Evolutionary conservation across 192 early-diverging fungal genomes (phyloP).

Genomic region (Backusella luteola): DNA sequence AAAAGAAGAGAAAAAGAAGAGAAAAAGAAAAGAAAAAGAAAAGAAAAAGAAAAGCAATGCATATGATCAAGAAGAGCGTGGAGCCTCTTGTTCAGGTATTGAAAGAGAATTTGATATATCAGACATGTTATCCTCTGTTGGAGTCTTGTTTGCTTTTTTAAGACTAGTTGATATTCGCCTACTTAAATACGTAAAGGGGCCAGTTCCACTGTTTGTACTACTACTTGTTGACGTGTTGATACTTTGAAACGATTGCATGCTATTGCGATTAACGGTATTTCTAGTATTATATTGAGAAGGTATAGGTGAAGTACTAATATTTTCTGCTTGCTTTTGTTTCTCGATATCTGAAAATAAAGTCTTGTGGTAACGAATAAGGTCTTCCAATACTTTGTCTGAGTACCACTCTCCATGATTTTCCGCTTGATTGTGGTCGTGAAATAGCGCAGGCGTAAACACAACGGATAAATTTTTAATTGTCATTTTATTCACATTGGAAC

Average conservation of each 20-base stretch:
- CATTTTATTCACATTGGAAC: conserved; percentile 67
- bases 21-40: no score
- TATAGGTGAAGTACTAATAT: background rate
- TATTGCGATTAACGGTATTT: background rate
- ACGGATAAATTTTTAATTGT: conserved; percentile 57
- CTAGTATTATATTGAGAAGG: background rate
- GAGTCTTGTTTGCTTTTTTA: background rate
- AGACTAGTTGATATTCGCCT: background rate
- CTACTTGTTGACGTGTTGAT: background rate
- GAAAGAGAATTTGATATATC: background rate
- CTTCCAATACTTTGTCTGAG: conserved; percentile 30
- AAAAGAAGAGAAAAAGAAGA: no score
- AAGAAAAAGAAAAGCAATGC: no score
- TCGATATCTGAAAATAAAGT: background rate
- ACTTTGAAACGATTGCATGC: background rate
- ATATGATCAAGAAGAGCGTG: background rate
- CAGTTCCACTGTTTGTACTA: background rate
- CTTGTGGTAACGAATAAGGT: conserved; percentile 20
- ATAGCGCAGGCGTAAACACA: conserved; percentile 63
- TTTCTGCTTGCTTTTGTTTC: conserved; percentile 3
- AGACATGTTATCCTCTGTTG: background rate
- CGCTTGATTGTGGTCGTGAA: conserved; percentile 55
- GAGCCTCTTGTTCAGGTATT: background rate
- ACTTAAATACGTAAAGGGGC: background rate
- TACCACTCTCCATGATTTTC: conserved; percentile 24